Conservation (phyloP, 805 yeast species). For the Cyberlindnera veronae region DNA sequence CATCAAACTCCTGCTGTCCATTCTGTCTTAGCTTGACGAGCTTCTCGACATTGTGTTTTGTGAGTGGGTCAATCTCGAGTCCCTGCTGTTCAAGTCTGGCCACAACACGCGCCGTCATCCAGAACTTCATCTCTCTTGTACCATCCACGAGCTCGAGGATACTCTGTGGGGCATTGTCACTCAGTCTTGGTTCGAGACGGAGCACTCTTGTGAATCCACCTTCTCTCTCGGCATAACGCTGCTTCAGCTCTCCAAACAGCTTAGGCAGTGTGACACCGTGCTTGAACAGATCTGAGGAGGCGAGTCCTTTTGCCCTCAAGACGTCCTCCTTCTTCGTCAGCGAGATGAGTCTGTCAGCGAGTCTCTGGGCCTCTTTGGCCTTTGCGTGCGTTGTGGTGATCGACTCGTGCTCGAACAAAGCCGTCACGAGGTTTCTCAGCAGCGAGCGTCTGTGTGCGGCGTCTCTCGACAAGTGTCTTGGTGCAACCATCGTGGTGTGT, state of each 20-base stretch:
- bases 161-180: slow-evolving; percentile 89
- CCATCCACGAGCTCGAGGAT: slow-evolving; percentile 84
- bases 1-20: slow-evolving; percentile 52
- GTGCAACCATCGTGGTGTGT: slow-evolving; percentile 20
- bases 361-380: slow-evolving; percentile 64
- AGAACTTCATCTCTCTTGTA: slow-evolving; percentile 63
- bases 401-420: slow-evolving; percentile 65
- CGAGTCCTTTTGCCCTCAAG: slow-evolving; percentile 29
- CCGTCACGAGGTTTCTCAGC: slow-evolving; percentile 61
- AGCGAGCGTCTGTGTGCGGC: slow-evolving; percentile 38
- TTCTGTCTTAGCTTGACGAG: slow-evolving; percentile 43
- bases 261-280: slow-evolving; percentile 55
- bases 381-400: slow-evolving; percentile 71
- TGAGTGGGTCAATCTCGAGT: slow-evolving; percentile 47
- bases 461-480: slow-evolving; percentile 27
- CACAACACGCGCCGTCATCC: slow-evolving; percentile 76
- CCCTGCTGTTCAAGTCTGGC: slow-evolving; percentile 75
- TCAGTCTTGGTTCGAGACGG: slow-evolving; percentile 78
- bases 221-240: slow-evolving; percentile 57
- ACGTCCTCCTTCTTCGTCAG: slow-evolving; percentile 44
- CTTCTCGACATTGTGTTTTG: slow-evolving; percentile 54
- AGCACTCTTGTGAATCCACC: slow-evolving; percentile 88
- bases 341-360: slow-evolving; percentile 61
- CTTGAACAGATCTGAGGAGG: slow-evolving; percentile 43
- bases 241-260: slow-evolving; percentile 58